phyloP scores from a whole-genome alignment of 345 rosid species.

The Camelina sativa region DNA sequence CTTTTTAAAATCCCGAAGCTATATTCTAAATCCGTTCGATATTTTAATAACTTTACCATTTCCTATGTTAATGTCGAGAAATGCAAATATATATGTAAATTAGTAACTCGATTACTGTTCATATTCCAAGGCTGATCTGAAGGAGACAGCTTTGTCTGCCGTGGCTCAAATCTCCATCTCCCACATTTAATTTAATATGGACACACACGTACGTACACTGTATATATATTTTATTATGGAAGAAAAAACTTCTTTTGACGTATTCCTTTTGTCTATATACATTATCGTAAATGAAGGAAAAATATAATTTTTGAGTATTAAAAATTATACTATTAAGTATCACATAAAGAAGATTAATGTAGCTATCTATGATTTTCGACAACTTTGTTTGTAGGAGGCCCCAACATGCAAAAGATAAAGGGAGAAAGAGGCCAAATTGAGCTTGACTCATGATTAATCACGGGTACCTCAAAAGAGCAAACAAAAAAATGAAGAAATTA shows the following conservation, averaged over 20 bases:
- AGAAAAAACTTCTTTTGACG: slow-evolving; percentile 25
- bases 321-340: background rate
- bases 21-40: slow-evolving; percentile 19
- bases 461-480: slow-evolving; percentile 48
- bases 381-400: slow-evolving; percentile 43
- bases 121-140: slow-evolving; percentile 48
- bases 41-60: slow-evolving; percentile 31
- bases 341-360: slow-evolving; percentile 39
- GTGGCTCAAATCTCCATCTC: slow-evolving; percentile 46
- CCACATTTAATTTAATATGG: slow-evolving; percentile 33
- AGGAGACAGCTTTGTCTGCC: slow-evolving; percentile 50
- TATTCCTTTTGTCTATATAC: slow-evolving; percentile 34
- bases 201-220: slow-evolving; percentile 41
- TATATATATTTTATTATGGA: slow-evolving; percentile 9
- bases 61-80: slow-evolving; percentile 44
- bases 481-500: background rate
- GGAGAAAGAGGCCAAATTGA: slow-evolving; percentile 44
- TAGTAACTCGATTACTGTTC: slow-evolving; percentile 31
- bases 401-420: slow-evolving; percentile 46
- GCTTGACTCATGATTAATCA: slow-evolving; percentile 48
- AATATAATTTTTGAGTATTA: background rate
- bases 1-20: slow-evolving; percentile 43
- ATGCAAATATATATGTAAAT: slow-evolving; percentile 34
- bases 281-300: background rate
- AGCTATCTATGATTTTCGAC: slow-evolving; percentile 36